A percentile compares a stretch with the other conserved stretches of the same genome.
These are phyloP conservation scores for Penicillium atrosanguineum DNA, from an alignment of 495 filamentous ascomycete genomes.

Conservation along the genomic window DNA sequence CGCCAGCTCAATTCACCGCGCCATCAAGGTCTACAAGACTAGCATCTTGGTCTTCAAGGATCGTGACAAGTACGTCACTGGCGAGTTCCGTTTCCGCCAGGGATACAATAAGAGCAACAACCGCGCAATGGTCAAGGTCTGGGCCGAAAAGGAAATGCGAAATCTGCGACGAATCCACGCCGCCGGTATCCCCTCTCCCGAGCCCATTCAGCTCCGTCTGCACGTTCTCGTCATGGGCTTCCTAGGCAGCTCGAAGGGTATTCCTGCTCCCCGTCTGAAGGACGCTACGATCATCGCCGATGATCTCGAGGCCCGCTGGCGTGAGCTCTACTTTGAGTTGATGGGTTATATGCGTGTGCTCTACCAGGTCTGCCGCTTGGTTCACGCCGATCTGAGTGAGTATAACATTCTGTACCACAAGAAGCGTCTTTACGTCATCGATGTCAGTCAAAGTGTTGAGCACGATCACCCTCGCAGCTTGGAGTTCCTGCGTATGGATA, in stretches of 20 bases:
- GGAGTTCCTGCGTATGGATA: slow-evolving; percentile 94
- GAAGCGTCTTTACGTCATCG: slow-evolving; percentile 83
- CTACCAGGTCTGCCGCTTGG: slow-evolving; percentile 85
- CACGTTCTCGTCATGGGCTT: slow-evolving; percentile 95
- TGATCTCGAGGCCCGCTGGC: slow-evolving; percentile 63
- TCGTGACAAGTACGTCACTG: slow-evolving; percentile 87
- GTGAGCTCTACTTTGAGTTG: slow-evolving; percentile 73
- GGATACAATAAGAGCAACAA: slow-evolving; percentile 91
- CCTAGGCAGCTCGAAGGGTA: slow-evolving; percentile 81
- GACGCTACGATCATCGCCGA: slow-evolving; percentile 63
- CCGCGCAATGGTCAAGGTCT: slow-evolving; percentile 92
- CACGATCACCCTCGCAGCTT: slow-evolving; percentile 89
- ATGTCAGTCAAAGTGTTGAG: slow-evolving; percentile 95
- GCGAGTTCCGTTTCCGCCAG: slow-evolving; percentile 78
- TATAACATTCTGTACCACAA: slow-evolving; percentile 95
- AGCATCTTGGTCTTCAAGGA: slow-evolving; percentile 96
- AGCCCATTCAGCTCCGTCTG: slow-evolving; percentile 80
- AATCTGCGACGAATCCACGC: slow-evolving; percentile 80
- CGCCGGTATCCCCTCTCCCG: slow-evolving; percentile 85
- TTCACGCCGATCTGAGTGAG: slow-evolving; percentile 95
- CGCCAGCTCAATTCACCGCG: slow-evolving; percentile 58
- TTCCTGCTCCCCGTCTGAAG: slow-evolving; percentile 78
- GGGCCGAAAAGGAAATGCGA: slow-evolving; percentile 98
- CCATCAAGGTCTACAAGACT: slow-evolving; percentile 98
- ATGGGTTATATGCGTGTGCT: slow-evolving; percentile 86